These are phyloP conservation scores for Vaccinium darrowii DNA, from an alignment of 148 eudicot genomes.

Conservation along the genomic window DNA sequence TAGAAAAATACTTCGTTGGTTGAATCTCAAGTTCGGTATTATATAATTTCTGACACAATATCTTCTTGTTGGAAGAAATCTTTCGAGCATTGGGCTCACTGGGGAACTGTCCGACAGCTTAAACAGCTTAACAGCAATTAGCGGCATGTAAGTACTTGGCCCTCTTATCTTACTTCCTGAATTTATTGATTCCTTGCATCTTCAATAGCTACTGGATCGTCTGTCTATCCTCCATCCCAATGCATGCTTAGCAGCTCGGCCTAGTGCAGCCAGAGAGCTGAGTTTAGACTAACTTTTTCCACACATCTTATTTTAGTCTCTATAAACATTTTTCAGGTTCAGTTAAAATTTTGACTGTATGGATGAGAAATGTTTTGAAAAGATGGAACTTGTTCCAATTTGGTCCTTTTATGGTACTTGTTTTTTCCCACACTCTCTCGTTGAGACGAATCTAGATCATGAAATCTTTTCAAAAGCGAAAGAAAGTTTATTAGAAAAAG, in stretches of 20 bases:
- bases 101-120: constrained; percentile 55
- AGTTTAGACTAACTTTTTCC: neutral
- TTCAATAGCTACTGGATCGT: neutral
- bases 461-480: neutral
- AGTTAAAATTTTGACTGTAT: neutral
- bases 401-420: neutral
- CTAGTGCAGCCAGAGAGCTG: neutral
- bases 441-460: neutral
- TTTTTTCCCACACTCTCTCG: neutral
- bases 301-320: neutral
- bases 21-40: neutral
- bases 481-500: neutral
- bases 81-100: constrained; percentile 51
- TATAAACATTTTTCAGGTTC: neutral
- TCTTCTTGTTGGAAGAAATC: constrained; percentile 44
- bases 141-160: constrained; percentile 45
- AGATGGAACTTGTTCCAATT: neutral
- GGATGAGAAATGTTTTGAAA: neutral
- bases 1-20: neutral
- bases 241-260: neutral
- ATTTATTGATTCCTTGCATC: neutral
- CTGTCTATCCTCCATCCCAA: neutral
- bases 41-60: neutral
- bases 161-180: neutral
- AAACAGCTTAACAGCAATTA: constrained; percentile 42